phyloP scores from a whole-genome alignment of 805 yeast genomes.

The Blastobotrys parvus region DNA sequence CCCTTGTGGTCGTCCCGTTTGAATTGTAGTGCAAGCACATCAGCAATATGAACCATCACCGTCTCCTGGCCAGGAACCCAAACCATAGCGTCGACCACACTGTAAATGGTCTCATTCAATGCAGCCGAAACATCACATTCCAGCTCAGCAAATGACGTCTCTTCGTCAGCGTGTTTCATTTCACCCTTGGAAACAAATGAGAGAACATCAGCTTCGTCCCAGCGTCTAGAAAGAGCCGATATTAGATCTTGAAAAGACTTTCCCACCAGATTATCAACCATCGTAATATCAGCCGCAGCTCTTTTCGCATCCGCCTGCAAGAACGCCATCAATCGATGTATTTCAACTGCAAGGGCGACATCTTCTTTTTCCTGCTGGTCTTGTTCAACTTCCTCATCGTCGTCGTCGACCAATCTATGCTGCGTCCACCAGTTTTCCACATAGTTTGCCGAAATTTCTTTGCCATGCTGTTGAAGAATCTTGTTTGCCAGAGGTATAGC shows the following conservation, averaged over 20 bases:
- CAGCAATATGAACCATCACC: slow-evolving; percentile 15
- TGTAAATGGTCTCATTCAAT: slow-evolving; percentile 12
- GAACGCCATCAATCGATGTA: slow-evolving; percentile 26
- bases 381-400: no score
- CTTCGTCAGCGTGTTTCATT: not conserved
- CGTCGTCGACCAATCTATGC: no score
- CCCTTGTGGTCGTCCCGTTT: slow-evolving; percentile 20
- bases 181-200: slow-evolving; percentile 6
- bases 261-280: no score
- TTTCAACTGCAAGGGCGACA: no score
- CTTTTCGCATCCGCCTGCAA: slow-evolving; percentile 22
- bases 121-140: slow-evolving; percentile 17
- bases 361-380: no score
- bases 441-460: no score
- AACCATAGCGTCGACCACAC: slow-evolving; percentile 16
- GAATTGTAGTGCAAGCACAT: slow-evolving; percentile 16
- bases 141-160: slow-evolving; percentile 9
- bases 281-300: slow-evolving; percentile 19
- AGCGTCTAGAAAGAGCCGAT: slow-evolving; percentile 7
- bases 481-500: no score
- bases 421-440: no score
- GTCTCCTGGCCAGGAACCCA: slow-evolving; percentile 14
- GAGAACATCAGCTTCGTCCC: slow-evolving; percentile 11
- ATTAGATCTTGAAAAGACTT: no score
- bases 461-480: no score